Evolutionary conservation across 176 grass and related monocot species (phyloP).

Genomic region (Thinopyrum elongatum): DNA sequence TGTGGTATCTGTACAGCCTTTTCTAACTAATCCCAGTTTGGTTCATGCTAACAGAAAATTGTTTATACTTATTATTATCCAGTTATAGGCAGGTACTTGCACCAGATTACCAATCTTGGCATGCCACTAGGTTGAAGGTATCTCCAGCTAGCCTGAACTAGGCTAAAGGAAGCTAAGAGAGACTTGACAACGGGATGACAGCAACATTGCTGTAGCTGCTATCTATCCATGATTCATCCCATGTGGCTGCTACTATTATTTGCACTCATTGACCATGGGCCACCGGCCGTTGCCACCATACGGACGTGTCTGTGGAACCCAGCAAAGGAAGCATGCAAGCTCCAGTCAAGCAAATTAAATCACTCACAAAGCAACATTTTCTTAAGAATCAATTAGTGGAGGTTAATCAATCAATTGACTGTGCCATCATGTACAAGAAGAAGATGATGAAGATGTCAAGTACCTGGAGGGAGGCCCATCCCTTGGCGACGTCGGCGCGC

Average conservation of each 20-base stretch:
- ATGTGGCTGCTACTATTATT: neutral
- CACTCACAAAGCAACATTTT: neutral
- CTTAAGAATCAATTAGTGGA: neutral
- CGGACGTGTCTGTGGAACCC: neutral
- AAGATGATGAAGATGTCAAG: neutral
- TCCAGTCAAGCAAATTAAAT: neutral
- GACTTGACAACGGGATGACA: neutral
- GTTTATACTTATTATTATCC: neutral
- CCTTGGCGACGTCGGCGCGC: constrained; percentile 70
- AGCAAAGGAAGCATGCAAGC: neutral
- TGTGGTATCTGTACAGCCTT: neutral
- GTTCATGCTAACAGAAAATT: neutral
- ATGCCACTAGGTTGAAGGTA: neutral
- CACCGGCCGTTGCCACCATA: neutral
- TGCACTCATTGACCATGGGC: neutral
- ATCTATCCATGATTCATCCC: neutral
- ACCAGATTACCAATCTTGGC: neutral
- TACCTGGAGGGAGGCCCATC: constrained; percentile 91
- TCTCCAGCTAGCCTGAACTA: neutral
- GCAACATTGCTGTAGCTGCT: neutral
- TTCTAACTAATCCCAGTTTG: neutral
- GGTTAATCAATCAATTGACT: neutral
- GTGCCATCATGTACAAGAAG: neutral
- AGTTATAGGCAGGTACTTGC: neutral
- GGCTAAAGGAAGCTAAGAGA: neutral